Percentiles rank a stretch among this genome's conserved stretches.
phyloP scores from a whole-genome alignment of 2,329 filamentous ascomycete species.

The Metarhizium sp. region DNA sequence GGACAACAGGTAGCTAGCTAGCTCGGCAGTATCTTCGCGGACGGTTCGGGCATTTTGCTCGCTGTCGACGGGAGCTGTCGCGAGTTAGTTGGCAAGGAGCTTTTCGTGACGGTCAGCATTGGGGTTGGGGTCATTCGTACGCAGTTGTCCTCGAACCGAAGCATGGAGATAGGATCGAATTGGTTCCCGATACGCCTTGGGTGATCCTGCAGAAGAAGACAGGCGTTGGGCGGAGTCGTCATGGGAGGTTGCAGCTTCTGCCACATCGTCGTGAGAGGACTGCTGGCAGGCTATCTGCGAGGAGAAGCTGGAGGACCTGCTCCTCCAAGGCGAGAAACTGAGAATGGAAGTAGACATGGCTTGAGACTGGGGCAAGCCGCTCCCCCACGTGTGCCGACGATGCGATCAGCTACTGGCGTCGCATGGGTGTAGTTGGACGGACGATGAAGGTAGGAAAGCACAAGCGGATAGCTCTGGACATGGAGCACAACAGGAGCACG shows the following conservation, averaged over 20 bases:
- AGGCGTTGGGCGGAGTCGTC: constrained; percentile 17
- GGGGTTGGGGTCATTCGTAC: constrained; percentile 22
- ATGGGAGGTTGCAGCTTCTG: constrained; percentile 14
- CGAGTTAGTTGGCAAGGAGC: not conserved
- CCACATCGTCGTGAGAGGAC: constrained; percentile 14
- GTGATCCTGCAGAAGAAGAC: constrained; percentile 30
- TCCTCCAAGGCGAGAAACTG: constrained; percentile 40
- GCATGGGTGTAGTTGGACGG: constrained; percentile 10
- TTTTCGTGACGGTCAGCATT: constrained; percentile 8
- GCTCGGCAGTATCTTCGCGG: constrained; percentile 77
- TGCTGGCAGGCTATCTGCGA: constrained; percentile 21
- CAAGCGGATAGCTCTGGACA: not conserved
- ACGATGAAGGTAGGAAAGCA: not conserved
- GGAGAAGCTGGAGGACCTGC: constrained; percentile 28
- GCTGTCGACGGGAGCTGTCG: constrained; percentile 50
- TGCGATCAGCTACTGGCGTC: constrained; percentile 9
- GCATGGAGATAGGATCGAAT: constrained; percentile 65
- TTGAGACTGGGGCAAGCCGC: not conserved
- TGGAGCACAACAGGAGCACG: not conserved
- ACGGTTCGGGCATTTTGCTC: constrained; percentile 69
- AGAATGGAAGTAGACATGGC: constrained; percentile 37
- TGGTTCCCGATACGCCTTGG: constrained; percentile 46
- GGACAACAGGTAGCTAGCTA: constrained; percentile 73
- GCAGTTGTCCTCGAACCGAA: constrained; percentile 48
- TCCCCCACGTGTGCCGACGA: constrained; percentile 6